Base-by-base conservation (phyloP, 129 eudicot species). In the Escallonia rubra region DNA sequence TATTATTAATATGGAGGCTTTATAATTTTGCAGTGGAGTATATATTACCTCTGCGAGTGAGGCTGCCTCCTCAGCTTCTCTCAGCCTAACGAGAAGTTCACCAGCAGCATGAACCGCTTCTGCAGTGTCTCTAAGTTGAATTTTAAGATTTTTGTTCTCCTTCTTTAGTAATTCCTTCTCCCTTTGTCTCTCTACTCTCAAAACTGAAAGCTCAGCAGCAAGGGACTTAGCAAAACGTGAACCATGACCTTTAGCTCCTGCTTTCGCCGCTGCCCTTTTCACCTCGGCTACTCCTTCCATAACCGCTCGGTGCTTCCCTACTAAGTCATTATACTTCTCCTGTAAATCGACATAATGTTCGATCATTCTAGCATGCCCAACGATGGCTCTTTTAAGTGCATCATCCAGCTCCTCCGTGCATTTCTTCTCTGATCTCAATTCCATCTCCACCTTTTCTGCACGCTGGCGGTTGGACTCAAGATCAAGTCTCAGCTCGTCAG, bases 31-130 rank as follows among this genome's bases (percentile, higher is more conserved):
- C n/a, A n/a, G n/a, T 13, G n/a, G n/a, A n/a, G n/a, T 38, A 41
- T 6, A 7, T 14, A 59, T 58, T 79, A 93, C 98, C 98, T 93
- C 96, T 66, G 99, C 91, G 67, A 79, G 72, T 34, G 90, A 72
- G 23, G 96, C 85, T 7, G 90, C 78, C 76, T 82, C 95, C 74
- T 93, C 95, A 5, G 99, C 91, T 82, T 93, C 99, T 75, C 86
- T 86, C 61, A 93, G 74, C 78, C 99, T 65, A 43, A 78, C 96
- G 53, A 93, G 90, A 55, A 93, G 82, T 68, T 93, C 96, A 23
- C 99, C 99, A 40, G 99, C 99, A 63, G 99, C 96, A 79, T 93
- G 99, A 74, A 93, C 95, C 57, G 99, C 99, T 74, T 93, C 99
- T 10, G 92, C 96, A 57, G 95, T 93, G 71, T 93, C 99, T 72